These are phyloP conservation scores for Lasiodiplodia sp. DNA, from an alignment of 2,329 filamentous ascomycete genomes.

Conservation along the genomic window DNA sequence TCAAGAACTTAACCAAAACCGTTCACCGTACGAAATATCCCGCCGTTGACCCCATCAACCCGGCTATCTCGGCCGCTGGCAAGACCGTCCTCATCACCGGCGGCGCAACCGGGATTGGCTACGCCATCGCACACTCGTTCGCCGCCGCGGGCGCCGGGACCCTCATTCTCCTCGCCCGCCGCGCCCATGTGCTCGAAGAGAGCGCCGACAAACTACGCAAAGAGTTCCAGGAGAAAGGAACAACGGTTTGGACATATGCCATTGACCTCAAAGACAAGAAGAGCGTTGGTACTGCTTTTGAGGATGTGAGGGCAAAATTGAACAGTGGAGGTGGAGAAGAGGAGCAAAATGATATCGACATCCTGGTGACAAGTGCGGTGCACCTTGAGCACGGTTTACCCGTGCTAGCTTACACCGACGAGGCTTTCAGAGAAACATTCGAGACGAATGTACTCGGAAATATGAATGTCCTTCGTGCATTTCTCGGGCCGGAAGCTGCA, in stretches of 20 bases:
- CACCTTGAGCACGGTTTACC: slow-evolving; percentile 6
- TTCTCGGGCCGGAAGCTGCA: slow-evolving; percentile 12
- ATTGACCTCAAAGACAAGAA: slow-evolving; percentile 22
- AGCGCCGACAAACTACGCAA: background rate
- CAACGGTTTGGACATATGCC: slow-evolving; percentile 27
- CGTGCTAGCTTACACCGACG: slow-evolving; percentile 21
- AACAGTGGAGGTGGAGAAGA: background rate
- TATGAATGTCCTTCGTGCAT: slow-evolving; percentile 32
- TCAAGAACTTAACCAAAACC: slow-evolving; percentile 30
- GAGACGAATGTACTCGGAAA: slow-evolving; percentile 32
- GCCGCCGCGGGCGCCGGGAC: slow-evolving; percentile 40
- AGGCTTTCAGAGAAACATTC: slow-evolving; percentile 1
- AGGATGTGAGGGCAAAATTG: slow-evolving; percentile 24
- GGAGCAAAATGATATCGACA: slow-evolving; percentile 17
- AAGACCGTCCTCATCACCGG: slow-evolving; percentile 43
- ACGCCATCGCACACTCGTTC: slow-evolving; percentile 40
- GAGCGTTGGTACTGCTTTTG: slow-evolving; percentile 19
- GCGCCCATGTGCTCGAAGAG: slow-evolving; percentile 38
- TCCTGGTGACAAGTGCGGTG: slow-evolving; percentile 31
- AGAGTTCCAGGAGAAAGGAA: background rate
- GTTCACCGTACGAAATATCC: slow-evolving; percentile 38
- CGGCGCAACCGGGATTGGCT: slow-evolving; percentile 40
- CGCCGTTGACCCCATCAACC: slow-evolving; percentile 36
- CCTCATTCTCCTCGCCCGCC: no score
- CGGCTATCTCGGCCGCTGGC: slow-evolving; percentile 37